phyloP scores from a whole-genome alignment of 495 filamentous ascomycete genomes.

The Wilcoxina mikolae region DNA sequence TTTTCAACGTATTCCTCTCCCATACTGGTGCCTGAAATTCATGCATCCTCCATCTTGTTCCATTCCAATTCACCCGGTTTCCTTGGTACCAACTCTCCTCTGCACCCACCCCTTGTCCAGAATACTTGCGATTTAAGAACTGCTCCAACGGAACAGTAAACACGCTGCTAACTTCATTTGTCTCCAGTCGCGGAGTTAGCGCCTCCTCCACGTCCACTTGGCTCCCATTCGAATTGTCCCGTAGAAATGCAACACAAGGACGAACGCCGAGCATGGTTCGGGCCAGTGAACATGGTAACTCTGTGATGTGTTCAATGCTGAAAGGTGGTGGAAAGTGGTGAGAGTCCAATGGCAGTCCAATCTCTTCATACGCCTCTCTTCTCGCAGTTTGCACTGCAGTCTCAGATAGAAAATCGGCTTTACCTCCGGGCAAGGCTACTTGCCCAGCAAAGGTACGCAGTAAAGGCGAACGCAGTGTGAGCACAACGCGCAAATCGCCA shows the following conservation, averaged over 20 bases:
- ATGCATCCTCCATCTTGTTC: constrained; percentile 57
- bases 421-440: constrained; percentile 70
- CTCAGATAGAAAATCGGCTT: constrained; percentile 37
- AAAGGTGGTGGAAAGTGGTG: constrained; percentile 52
- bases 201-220: constrained; percentile 46
- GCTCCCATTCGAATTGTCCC: constrained; percentile 12
- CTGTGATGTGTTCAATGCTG: constrained; percentile 66
- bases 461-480: constrained; percentile 70
- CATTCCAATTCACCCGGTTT: constrained; percentile 51
- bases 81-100: constrained; percentile 52
- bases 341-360: constrained; percentile 60
- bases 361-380: constrained; percentile 80
- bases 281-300: constrained; percentile 65
- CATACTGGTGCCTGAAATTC: constrained; percentile 73
- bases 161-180: constrained; percentile 78
- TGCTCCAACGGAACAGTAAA: constrained; percentile 70
- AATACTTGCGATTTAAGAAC: constrained; percentile 45
- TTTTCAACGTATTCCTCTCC: constrained; percentile 34
- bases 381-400: constrained; percentile 60
- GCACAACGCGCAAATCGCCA: constrained; percentile 65
- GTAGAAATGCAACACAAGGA: constrained; percentile 68
- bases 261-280: constrained; percentile 68
- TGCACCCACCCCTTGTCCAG: constrained; percentile 32
- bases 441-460: constrained; percentile 59
- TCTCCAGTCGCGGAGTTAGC: constrained; percentile 64